Conservation (phyloP, 2,329 filamentous ascomycete species). For the Pestalotiopsis fici region DNA sequence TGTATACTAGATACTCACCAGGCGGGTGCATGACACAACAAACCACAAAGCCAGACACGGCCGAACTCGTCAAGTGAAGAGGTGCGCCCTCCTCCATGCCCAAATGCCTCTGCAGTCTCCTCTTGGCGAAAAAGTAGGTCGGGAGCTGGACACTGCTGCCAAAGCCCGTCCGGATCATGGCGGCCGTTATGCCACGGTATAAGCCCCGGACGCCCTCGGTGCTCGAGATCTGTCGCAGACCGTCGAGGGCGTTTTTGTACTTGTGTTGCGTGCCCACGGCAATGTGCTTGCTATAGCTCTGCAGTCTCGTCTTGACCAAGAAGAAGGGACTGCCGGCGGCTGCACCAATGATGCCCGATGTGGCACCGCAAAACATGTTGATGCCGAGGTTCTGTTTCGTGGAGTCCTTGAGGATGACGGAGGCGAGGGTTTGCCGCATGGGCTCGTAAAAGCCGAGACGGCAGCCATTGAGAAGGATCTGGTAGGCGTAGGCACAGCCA, state of each 20-base stretch:
- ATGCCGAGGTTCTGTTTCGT: constrained; percentile 81
- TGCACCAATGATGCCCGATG: constrained; percentile 87
- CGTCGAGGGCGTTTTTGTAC: constrained; percentile 85
- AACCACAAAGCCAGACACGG: constrained; percentile 90
- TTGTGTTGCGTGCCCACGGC: constrained; percentile 96
- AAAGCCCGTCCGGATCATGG: constrained; percentile 95
- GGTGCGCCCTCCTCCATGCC: constrained; percentile 90
- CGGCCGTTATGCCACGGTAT: constrained; percentile 87
- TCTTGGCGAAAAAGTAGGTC: constrained; percentile 97
- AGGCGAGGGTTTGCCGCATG: constrained; percentile 72
- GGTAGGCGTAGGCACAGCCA: constrained; percentile 92
- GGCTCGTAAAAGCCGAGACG: constrained; percentile 98
- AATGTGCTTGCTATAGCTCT: constrained; percentile 89
- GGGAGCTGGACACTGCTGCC: constrained; percentile 95
- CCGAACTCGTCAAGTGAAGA: constrained; percentile 85
- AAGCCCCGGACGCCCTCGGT: constrained; percentile 78
- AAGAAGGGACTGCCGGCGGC: constrained; percentile 96
- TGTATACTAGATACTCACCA: constrained; percentile 52
- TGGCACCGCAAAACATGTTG: constrained; percentile 91
- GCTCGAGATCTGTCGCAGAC: constrained; percentile 75
- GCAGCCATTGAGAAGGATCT: constrained; percentile 94
- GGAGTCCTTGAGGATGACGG: constrained; percentile 69
- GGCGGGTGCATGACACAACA: constrained; percentile 98
- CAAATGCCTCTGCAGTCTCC: constrained; percentile 76
- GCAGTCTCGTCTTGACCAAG: constrained; percentile 92